These are phyloP conservation scores for Murraya koenigii DNA, from an alignment of 345 rosid genomes.

Conservation along the genomic window DNA sequence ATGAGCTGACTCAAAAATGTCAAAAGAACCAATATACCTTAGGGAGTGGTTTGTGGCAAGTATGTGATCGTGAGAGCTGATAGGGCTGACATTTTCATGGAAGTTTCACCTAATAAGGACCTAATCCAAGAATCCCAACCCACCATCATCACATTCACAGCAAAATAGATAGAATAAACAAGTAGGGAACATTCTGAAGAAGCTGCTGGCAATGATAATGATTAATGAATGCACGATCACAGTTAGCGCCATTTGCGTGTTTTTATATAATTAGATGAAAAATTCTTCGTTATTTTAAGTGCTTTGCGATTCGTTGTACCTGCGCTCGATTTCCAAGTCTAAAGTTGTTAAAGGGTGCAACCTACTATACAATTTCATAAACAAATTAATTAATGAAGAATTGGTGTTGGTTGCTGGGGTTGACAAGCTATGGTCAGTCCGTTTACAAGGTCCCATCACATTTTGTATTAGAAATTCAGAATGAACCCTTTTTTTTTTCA, in stretches of 20 bases:
- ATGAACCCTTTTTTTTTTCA: not conserved
- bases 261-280: not conserved
- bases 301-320: slow-evolving; percentile 7
- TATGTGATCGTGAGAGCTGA: not conserved
- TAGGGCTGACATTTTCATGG: not conserved
- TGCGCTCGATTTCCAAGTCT: not conserved
- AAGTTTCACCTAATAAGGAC: slow-evolving; percentile 21
- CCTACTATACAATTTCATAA: not conserved
- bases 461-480: too few relatives aligned
- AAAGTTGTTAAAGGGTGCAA: not conserved
- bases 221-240: slow-evolving; percentile 5
- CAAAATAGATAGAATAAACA: not conserved
- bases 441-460: not conserved
- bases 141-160: not conserved
- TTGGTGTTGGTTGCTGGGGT: not conserved
- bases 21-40: not conserved
- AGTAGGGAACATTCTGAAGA: not conserved
- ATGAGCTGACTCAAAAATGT: not conserved
- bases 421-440: not conserved
- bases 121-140: slow-evolving; percentile 12
- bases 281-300: not conserved
- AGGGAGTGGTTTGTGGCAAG: slow-evolving; percentile 15
- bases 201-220: not conserved
- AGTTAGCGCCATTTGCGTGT: not conserved
- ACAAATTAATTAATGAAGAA: not conserved